phyloP scores from a whole-genome alignment of 192 early-diverging fungal genomes.

The Diversispora epigaea region DNA sequence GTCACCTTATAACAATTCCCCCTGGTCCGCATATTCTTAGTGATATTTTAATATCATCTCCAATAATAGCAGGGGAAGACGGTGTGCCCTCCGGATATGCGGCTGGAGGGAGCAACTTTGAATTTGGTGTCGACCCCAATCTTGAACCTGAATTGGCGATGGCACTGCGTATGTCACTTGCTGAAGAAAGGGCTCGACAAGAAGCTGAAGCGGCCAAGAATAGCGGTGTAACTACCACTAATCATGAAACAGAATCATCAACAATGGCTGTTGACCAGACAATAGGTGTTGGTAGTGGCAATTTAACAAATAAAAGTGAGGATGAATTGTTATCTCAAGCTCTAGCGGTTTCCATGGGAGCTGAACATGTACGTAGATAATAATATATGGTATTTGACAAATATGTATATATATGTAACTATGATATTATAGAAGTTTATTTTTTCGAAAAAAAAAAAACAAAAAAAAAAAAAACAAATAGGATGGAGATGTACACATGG shows the following conservation, averaged over 20 bases:
- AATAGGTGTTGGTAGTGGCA: conserved; percentile 13
- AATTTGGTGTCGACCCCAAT: conserved; percentile 92
- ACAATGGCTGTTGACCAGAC: conserved; percentile 43
- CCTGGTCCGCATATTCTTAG: conserved; percentile 92
- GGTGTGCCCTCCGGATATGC: conserved; percentile 69
- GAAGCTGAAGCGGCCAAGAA: conserved; percentile 57
- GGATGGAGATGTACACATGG: conserved; percentile 68
- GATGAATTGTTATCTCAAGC: conserved; percentile 68
- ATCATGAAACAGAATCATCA: conserved; percentile 29
- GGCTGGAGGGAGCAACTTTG: conserved; percentile 70
- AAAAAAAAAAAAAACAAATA: background rate
- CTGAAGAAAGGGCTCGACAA: conserved; percentile 93
- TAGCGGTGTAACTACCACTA: conserved; percentile 32
- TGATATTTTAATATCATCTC: conserved; percentile 81
- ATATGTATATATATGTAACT: too few species aligned
- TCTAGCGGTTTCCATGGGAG: conserved; percentile 67
- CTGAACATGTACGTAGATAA: conserved; percentile 30
- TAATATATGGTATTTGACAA: too few species aligned
- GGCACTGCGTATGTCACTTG: conserved; percentile 92
- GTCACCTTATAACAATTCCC: conserved; percentile 88
- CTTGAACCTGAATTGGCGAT: conserved; percentile 93
- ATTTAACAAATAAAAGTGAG: conserved; percentile 40
- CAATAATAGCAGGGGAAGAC: conserved; percentile 84
- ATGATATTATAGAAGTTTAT: too few species aligned
- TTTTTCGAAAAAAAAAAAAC: too few species aligned